Evolutionary conservation across 164 flowering plant species (phyloP).

Genomic region (Aristolochia californica): DNA sequence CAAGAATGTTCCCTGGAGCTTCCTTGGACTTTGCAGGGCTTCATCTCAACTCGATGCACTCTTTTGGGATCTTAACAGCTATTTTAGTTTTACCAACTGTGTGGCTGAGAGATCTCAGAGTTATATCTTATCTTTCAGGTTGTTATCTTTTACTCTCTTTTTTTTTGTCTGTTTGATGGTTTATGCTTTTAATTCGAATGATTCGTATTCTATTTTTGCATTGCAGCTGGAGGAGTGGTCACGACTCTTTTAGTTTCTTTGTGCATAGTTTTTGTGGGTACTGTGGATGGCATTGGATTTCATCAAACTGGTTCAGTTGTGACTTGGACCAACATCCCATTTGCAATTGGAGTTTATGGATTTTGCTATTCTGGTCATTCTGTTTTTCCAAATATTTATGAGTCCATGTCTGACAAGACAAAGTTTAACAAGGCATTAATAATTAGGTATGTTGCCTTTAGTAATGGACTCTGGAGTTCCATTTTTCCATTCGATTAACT

Average conservation of each 20-base stretch:
- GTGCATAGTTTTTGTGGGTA: constrained; percentile 46
- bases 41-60: constrained; percentile 54
- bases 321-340: constrained; percentile 67
- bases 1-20: constrained; percentile 69
- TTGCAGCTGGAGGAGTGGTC: constrained; percentile 81
- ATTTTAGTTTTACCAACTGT: constrained; percentile 75
- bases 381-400: constrained; percentile 86
- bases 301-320: constrained; percentile 45
- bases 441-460: constrained; percentile 32
- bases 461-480: neutral
- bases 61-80: constrained; percentile 59
- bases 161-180: too few species aligned
- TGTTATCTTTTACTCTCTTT: too few species aligned
- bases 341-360: constrained; percentile 81
- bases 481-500: neutral
- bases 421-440: constrained; percentile 55
- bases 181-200: too few species aligned
- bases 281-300: constrained; percentile 51
- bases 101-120: constrained; percentile 69
- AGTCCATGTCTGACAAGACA: constrained; percentile 77
- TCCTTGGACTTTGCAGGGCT: constrained; percentile 45
- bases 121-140: constrained; percentile 89
- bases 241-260: constrained; percentile 55
- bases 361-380: constrained; percentile 85
- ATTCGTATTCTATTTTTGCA: constrained; percentile 4